Base-by-base conservation (phyloP, 441 rosid species). In the Codiaeum variegatum region DNA sequence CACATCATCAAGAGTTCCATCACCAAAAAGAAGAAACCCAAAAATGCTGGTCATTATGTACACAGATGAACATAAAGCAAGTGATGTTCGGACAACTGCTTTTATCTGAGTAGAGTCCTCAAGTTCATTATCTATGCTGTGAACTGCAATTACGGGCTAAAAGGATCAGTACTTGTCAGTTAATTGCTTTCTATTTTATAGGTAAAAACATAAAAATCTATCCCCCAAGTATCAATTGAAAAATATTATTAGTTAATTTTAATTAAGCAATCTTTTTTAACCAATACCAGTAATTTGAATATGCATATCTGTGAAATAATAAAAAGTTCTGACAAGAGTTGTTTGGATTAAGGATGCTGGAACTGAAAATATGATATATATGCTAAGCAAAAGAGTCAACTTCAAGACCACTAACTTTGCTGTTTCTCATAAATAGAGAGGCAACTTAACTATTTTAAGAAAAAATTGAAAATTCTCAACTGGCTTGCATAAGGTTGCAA, bases 91-190 rank as follows among this genome's bases (percentile, higher is more conserved):
- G 19, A 91, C 97, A 31, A 90, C 99, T 2, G 88, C 73, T 77
- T 69, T 86, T 76, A 91, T 91, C 84, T 90, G 91, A 51, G 88
- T 71, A 1, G 88, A 62, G 77, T 93, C 97, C 78, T 90, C 88
- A 0, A 95, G 94, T 82, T 95, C 99, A 77, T 91, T 95, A 78
- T 90, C 95, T 60, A 95, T 90, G 87, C 83, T 90, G 90, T 95
- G 99, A 84, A 95, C 99, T 92, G 91, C 77, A 85, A 80, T 72
- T 65, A 21, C 71, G 13, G 64, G 62, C 59, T 47, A 47, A 23
- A 78, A 51, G 29, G 34, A 72, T 81, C 69, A 75, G 74, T 52
- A 5, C 47, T 24, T 26, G 54, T 56, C 7, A 56, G 61, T 28
- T 36, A 36, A 47, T 40, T 32, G 54, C 44, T 71, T 59, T 23